These are phyloP conservation scores for Saturnispora hagleri DNA, from an alignment of 805 yeast species.

Conservation along the genomic window DNA sequence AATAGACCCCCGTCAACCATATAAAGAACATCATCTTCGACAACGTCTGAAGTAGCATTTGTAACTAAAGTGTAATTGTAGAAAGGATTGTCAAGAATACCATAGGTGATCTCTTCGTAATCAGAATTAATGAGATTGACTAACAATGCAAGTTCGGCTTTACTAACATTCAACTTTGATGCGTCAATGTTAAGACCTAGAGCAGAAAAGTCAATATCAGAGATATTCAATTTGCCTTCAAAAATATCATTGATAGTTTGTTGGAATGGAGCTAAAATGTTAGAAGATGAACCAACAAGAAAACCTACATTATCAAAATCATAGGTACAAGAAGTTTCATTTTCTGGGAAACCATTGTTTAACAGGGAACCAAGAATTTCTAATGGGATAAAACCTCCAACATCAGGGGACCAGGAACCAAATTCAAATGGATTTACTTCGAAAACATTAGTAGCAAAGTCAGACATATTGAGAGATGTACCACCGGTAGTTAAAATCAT, in stretches of 20 bases:
- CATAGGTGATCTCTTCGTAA: conserved; percentile 34
- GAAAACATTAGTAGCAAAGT: conserved; percentile 49
- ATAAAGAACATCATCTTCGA: conserved; percentile 13
- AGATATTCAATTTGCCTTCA: conserved; percentile 8
- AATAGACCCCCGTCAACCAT: conserved; percentile 29
- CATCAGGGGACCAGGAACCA: conserved; percentile 77
- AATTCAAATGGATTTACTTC: conserved; percentile 58
- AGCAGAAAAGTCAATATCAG: conserved; percentile 5
- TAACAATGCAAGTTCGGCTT: conserved; percentile 11
- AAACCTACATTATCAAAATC: conserved; percentile 77
- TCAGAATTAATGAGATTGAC: conserved; percentile 35
- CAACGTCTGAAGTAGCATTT: conserved; percentile 20
- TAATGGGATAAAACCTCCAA: conserved; percentile 52
- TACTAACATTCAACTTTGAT: conserved; percentile 10
- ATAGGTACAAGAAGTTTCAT: conserved; percentile 37
- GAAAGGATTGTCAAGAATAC: conserved; percentile 39
- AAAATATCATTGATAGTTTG: conserved; percentile 10
- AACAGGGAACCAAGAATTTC: conserved; percentile 60
- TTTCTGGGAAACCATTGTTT: conserved; percentile 43
- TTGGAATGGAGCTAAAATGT: conserved; percentile 38
- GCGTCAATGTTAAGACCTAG: conserved; percentile 16
- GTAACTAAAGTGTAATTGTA: conserved; percentile 24
- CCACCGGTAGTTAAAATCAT: conserved; percentile 54
- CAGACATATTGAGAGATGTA: conserved; percentile 38
- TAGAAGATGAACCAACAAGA: conserved; percentile 67